Conservation (phyloP, 2,329 filamentous ascomycete species). For the Sarocladium oryzae region DNA sequence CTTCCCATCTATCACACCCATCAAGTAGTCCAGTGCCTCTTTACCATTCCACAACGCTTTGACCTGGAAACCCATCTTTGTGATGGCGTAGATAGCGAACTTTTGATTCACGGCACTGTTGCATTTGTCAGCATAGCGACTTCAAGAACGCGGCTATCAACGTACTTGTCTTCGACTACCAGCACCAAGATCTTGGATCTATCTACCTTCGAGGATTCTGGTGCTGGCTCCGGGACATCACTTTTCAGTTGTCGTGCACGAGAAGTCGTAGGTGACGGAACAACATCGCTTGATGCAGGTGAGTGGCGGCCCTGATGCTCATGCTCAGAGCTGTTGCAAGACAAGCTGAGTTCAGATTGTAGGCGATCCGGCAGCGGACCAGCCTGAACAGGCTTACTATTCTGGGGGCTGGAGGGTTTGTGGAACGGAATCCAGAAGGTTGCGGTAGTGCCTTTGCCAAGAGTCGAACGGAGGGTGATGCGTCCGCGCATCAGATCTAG, state of each 20-base stretch:
- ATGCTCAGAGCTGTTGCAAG: conserved; percentile 60
- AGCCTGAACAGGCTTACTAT: conserved; percentile 40
- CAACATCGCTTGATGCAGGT: conserved; percentile 7
- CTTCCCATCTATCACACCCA: conserved; percentile 42
- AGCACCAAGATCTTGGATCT: conserved; percentile 62
- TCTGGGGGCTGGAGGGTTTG: conserved; percentile 32
- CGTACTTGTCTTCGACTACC: conserved; percentile 75
- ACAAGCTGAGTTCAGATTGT: conserved; percentile 57
- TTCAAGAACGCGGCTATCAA: conserved; percentile 12
- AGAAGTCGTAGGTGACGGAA: conserved; percentile 17
- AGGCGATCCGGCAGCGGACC: conserved; percentile 61
- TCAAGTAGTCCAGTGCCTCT: conserved; percentile 69
- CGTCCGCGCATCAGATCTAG: conserved; percentile 72
- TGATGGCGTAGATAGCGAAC: conserved; percentile 69
- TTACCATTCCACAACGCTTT: conserved; percentile 71
- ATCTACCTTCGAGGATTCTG: conserved; percentile 29
- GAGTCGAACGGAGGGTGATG: conserved; percentile 62
- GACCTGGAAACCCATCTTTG: conserved; percentile 65
- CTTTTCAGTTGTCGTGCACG: conserved; percentile 12
- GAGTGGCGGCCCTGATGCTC: conserved; percentile 27
- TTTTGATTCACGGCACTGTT: conserved; percentile 61
- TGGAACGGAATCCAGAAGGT: conserved; percentile 73
- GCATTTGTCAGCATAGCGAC: conserved; percentile 14
- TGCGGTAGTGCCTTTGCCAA: conserved; percentile 65
- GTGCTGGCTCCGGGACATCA: not conserved